Evolutionary conservation across 148 eudicot species (phyloP).

Genomic region (Gaultheria prostrata): DNA sequence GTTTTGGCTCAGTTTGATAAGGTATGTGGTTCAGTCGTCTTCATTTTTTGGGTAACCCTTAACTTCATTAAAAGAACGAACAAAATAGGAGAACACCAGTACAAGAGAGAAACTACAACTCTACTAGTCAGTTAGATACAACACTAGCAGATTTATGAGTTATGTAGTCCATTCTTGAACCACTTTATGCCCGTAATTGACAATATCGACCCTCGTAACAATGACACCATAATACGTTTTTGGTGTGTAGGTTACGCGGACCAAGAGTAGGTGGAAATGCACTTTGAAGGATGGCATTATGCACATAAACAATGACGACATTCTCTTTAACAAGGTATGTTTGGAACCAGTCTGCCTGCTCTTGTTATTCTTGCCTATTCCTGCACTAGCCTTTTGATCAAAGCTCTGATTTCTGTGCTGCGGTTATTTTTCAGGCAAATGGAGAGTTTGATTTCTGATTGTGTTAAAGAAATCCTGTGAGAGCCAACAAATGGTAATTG

Average conservation of each 20-base stretch:
- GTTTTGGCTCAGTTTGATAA: slow-evolving; percentile 98
- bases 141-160: not conserved
- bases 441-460: slow-evolving; percentile 90
- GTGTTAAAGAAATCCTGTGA: not conserved
- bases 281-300: slow-evolving; percentile 92
- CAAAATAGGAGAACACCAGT: not conserved
- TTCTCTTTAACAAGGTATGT: slow-evolving; percentile 84
- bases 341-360: not conserved
- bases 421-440: slow-evolving; percentile 58
- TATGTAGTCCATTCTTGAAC: not conserved
- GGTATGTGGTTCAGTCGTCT: slow-evolving; percentile 38
- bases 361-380: not conserved
- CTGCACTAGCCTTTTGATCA: not conserved
- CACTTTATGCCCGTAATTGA: not conserved
- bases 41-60: not conserved
- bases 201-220: not conserved
- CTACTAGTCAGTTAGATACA: not conserved
- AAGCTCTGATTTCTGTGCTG: slow-evolving; percentile 9
- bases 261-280: slow-evolving; percentile 97
- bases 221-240: not conserved
- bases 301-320: slow-evolving; percentile 93
- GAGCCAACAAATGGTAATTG: slow-evolving; percentile 17
- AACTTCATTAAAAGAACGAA: not conserved
- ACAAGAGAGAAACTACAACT: not conserved
- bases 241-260: slow-evolving; percentile 66